Base-by-base conservation (phyloP, 1,284 basidiomycete genomes). In the Fistulinella staudtii region DNA sequence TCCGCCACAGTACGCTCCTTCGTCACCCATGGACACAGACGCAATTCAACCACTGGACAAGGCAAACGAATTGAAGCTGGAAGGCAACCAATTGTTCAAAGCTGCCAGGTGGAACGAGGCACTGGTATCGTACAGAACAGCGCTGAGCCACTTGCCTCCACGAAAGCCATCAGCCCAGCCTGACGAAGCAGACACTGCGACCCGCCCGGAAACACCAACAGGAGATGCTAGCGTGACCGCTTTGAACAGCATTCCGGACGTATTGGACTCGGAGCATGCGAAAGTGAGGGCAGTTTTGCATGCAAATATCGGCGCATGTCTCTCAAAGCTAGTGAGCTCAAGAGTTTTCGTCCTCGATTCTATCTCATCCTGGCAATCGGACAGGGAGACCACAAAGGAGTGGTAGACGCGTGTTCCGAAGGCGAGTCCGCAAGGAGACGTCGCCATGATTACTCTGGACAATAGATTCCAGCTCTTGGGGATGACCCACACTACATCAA, bases 401-500 rank as follows among this genome's bases (percentile, higher is more conserved):
- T 82, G 0, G 85, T 87, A 14, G 74, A 80, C 48, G 81, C 86
- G 4, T 93, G 87, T 58, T 80, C 85, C 10, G 70, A 85, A 74
- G 85, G 89, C 82, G 43, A 57, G 48, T 52, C 25, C 15, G 33
- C 33, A 15, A 39, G 21, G 9, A 33, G 23, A 27, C 10, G 13
- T n/a, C 17, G n/a, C 10, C 21, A n/a, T 41, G 21, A 14, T 40
- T n/a, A 14, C 15, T 18, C 46, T 45, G 29, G 56, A 25, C 38
- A 35, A 17, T 18, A 44, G 39, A 30, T 41, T 46, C 22, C 53
- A 95, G 94, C 95, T 7, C 74, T 99, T 11, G 65, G 74, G 17
- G 89, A 97, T 57, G 87, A 95, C 55, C 86, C 90, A 4, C 63
- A 69, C 11, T 96, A 98, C 60, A 63, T 86, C 52, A 98, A 97